Conservation (phyloP, 176 grass and related monocot species). For the Eragrostis nindensis region DNA sequence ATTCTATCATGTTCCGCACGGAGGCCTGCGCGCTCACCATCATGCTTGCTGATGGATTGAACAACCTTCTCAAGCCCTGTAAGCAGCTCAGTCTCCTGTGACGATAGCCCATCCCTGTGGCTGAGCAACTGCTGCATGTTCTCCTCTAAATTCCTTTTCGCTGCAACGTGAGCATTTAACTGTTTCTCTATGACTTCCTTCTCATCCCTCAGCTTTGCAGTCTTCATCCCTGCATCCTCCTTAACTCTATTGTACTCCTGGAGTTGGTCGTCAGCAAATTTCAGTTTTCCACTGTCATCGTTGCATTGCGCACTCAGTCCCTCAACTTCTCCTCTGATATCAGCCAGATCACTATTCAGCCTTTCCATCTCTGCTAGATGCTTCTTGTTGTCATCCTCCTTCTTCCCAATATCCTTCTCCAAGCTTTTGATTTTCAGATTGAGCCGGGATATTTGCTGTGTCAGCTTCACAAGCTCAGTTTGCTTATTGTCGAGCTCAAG, state of each 20-base stretch:
- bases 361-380: slow-evolving; percentile 72
- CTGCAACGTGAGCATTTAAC: slow-evolving; percentile 90
- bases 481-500: slow-evolving; percentile 95
- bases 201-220: slow-evolving; percentile 93
- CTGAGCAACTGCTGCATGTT: slow-evolving; percentile 84
- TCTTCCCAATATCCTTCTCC: slow-evolving; percentile 90
- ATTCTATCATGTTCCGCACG: slow-evolving; percentile 70
- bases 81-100: slow-evolving; percentile 70
- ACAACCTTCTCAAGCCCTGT: slow-evolving; percentile 68
- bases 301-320: slow-evolving; percentile 71
- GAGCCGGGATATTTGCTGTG: slow-evolving; percentile 88
- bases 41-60: slow-evolving; percentile 64
- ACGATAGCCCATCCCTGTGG: slow-evolving; percentile 71
- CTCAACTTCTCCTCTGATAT: slow-evolving; percentile 64
- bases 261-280: slow-evolving; percentile 84
- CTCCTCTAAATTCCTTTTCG: slow-evolving; percentile 92
- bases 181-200: slow-evolving; percentile 97
- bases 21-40: slow-evolving; percentile 60
- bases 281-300: slow-evolving; percentile 72
- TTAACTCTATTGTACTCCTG: slow-evolving; percentile 94
- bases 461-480: slow-evolving; percentile 92
- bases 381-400: slow-evolving; percentile 88
- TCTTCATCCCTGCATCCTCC: slow-evolving; percentile 97
- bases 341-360: slow-evolving; percentile 74
- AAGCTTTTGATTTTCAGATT: slow-evolving; percentile 98